Conservation (phyloP, 306 rosid genomes). For the Quercus suber region DNA sequence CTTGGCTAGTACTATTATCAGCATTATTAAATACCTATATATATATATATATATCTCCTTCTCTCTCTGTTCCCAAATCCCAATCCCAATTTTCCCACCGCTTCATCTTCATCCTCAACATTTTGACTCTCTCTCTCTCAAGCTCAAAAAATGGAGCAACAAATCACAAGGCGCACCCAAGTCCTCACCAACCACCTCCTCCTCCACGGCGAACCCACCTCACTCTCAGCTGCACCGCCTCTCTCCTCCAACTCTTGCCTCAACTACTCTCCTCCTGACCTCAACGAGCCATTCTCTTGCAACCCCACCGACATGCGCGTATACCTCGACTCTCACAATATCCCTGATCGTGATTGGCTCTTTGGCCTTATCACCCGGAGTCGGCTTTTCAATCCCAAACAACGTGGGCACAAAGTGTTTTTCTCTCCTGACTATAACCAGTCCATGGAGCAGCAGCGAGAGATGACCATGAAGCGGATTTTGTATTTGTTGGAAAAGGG, state of each 20-base stretch:
- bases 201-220: slow-evolving; percentile 10
- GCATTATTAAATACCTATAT: too few relatives aligned
- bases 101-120: too few relatives aligned
- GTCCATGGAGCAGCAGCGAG: slow-evolving; percentile 80
- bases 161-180: slow-evolving; percentile 43
- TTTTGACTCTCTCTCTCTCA: too few relatives aligned
- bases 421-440: slow-evolving; percentile 76
- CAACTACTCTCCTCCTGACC: slow-evolving; percentile 44
- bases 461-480: slow-evolving; percentile 77
- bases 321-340: slow-evolving; percentile 66
- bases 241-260: slow-evolving; percentile 41
- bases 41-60: background rate
- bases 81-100: background rate
- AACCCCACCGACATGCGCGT: slow-evolving; percentile 55
- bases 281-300: slow-evolving; percentile 32
- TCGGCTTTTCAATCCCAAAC: slow-evolving; percentile 56
- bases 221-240: background rate
- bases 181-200: slow-evolving; percentile 40
- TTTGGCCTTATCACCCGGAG: slow-evolving; percentile 59
- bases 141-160: slow-evolving; percentile 34
- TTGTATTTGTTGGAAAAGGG: slow-evolving; percentile 56
- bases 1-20: too few relatives aligned
- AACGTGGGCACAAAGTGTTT: slow-evolving; percentile 51
- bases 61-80: background rate
- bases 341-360: slow-evolving; percentile 75